Base-by-base conservation (phyloP, 1,284 basidiomycete genomes). In the Rhodotorula sp. region DNA sequence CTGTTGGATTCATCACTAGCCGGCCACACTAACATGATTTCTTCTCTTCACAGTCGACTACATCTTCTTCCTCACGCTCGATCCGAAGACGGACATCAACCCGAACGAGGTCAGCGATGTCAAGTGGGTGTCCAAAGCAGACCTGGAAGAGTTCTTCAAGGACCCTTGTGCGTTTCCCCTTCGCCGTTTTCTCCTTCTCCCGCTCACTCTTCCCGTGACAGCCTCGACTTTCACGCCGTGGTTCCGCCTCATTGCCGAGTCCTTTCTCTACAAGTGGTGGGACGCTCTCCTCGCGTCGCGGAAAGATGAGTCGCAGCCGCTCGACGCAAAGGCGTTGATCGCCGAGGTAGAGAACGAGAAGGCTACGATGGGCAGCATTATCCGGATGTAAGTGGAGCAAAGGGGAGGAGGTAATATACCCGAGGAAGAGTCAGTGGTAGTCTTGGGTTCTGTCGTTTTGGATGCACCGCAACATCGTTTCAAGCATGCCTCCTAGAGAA, bases 241-340 rank as follows among this genome's bases (percentile, higher is more conserved):
- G 96, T 99, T 99, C 87, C 93, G 94, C 80, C 87, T 99, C 52
- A 99, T 99, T 78, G 94, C 93, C 2, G 87, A 94, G 13, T 92
- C 96, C 79, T 97, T 97, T 81, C 85, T 99, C 61, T 98, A 95
- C 80, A 92, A 92, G 22, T 99, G 96, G 96, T 99, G 96, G 96
- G 90, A 94, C 78, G 88, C 91, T 76, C 86, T 99, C 65, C 78
- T 91, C 62, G 83, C 82, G 47, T 68, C 76, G 36, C 51, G 70
- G 24, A 48, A 22, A 10, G 17, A 27, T n/a, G 36, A 20, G 32
- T 29, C n/a, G 2, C 55, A 15, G 8, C 48, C 20, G 34, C 59
- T 74, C 32, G 73, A 76, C 46, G 70, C 75, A 4, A 68, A 69
- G 49, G 51, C 51, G 39, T 49, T 76, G 36, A 64, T 71, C 29